Evolutionary conservation across 768 basidiomycete genomes (phyloP).

Genomic region (Pleurotus tuber-regium): DNA sequence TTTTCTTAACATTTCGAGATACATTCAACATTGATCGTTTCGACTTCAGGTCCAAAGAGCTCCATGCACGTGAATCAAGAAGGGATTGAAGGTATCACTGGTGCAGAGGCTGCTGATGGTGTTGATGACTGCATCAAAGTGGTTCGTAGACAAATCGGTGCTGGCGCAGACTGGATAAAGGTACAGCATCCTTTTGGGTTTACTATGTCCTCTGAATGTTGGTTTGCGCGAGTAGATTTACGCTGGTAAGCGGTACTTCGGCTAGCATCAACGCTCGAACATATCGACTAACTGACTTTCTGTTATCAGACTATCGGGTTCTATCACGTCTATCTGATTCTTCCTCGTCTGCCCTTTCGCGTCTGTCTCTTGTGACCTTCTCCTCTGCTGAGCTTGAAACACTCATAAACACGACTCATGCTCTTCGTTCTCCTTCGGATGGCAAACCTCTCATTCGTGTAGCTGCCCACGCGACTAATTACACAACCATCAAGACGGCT

Average conservation of each 20-base stretch:
- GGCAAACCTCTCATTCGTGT: constrained; percentile 39
- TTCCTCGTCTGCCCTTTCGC: constrained; percentile 29
- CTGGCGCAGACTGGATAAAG: constrained; percentile 71
- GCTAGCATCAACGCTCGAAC: constrained; percentile 16
- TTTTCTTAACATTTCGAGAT: too few species aligned
- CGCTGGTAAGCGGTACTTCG: too few species aligned
- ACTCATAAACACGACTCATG: constrained; percentile 39
- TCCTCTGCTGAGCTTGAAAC: constrained; percentile 39
- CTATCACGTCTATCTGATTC: constrained; percentile 44
- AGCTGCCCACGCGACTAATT: constrained; percentile 48
- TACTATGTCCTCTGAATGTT: too few species aligned
- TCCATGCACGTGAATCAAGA: constrained; percentile 40
- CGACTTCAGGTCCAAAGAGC: constrained; percentile 51
- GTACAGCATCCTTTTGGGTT: too few species aligned
- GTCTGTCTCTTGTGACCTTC: constrained; percentile 42
- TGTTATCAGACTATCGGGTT: constrained; percentile 47
- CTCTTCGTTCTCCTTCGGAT: constrained; percentile 41
- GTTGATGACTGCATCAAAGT: constrained; percentile 51
- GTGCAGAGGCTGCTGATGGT: constrained; percentile 60
- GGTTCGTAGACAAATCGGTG: constrained; percentile 59
- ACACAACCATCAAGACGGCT: constrained; percentile 30
- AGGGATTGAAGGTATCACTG: constrained; percentile 54
- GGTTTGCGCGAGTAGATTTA: constrained; percentile 37
- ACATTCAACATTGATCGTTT: too few species aligned
- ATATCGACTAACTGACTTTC: constrained; percentile 8